Evolutionary conservation across 1,284 basidiomycete species (phyloP).

Genomic region (Malassezia psittaci): DNA sequence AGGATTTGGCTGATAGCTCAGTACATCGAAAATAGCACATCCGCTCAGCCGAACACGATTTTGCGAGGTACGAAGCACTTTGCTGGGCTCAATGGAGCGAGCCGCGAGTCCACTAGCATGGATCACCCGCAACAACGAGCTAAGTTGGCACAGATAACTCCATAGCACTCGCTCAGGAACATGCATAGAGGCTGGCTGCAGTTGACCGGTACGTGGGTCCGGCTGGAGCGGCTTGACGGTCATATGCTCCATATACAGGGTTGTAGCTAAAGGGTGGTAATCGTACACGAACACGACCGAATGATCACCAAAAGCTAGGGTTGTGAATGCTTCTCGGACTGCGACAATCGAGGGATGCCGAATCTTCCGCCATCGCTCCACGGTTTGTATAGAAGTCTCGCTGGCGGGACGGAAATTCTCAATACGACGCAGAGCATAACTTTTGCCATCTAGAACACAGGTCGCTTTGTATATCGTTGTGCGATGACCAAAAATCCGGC

Average conservation of each 20-base stretch:
- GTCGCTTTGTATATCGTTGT: constrained; percentile 74
- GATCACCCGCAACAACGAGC: constrained; percentile 71
- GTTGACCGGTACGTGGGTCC: constrained; percentile 41
- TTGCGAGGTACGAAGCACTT: constrained; percentile 64
- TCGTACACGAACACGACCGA: constrained; percentile 83
- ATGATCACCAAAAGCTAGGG: constrained; percentile 76
- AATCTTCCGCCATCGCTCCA: constrained; percentile 79
- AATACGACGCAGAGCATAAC: constrained; percentile 69
- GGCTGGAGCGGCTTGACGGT: constrained; percentile 49
- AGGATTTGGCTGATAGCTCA: constrained; percentile 29
- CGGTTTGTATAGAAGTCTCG: constrained; percentile 65
- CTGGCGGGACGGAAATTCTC: constrained; percentile 70
- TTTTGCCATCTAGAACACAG: constrained; percentile 64
- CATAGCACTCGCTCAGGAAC: constrained; percentile 78
- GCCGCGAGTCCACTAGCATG: constrained; percentile 75
- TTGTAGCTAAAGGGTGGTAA: constrained; percentile 75
- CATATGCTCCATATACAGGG: constrained; percentile 63
- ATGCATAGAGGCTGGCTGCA: constrained; percentile 40
- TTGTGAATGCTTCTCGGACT: constrained; percentile 88
- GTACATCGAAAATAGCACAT: constrained; percentile 44
- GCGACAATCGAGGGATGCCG: constrained; percentile 77
- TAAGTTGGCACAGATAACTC: constrained; percentile 86
- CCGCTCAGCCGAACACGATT: constrained; percentile 27
- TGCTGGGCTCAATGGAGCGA: constrained; percentile 72
- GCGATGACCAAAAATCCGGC: constrained; percentile 54